phyloP scores from a whole-genome alignment of 495 filamentous ascomycete genomes.

The Penicillium samsonianum region DNA sequence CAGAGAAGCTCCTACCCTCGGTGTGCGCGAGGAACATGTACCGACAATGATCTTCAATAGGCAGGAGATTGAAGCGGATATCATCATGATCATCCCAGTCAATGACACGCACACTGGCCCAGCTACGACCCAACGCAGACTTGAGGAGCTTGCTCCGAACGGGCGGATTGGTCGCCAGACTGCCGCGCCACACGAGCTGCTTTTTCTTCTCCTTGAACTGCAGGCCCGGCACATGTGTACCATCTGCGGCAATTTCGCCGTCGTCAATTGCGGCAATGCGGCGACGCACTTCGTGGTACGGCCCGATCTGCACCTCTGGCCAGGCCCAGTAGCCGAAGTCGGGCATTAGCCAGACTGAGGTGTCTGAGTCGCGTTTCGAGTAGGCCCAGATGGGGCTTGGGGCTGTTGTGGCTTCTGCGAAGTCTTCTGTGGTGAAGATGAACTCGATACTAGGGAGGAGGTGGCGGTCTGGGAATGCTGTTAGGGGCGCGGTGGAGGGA shows the following conservation, averaged over 20 bases:
- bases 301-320: slow-evolving; percentile 61
- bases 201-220: slow-evolving; percentile 55
- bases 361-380: slow-evolving; percentile 47
- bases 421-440: slow-evolving; percentile 53
- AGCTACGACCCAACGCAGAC: slow-evolving; percentile 43
- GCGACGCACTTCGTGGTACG: slow-evolving; percentile 53
- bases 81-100: slow-evolving; percentile 48
- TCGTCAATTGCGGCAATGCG: slow-evolving; percentile 43
- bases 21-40: slow-evolving; percentile 62
- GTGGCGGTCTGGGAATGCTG: slow-evolving; percentile 44
- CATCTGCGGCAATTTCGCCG: slow-evolving; percentile 23
- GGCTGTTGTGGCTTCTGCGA: slow-evolving; percentile 23
- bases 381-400: slow-evolving; percentile 53
- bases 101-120: slow-evolving; percentile 54
- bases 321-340: slow-evolving; percentile 81
- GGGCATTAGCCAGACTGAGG: slow-evolving; percentile 68
- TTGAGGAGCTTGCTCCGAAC: slow-evolving; percentile 51
- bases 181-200: slow-evolving; percentile 71
- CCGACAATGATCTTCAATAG: slow-evolving; percentile 59
- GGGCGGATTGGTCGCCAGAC: slow-evolving; percentile 35
- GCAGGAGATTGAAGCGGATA: slow-evolving; percentile 40
- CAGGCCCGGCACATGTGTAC: slow-evolving; percentile 19
- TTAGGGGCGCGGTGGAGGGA: slow-evolving; percentile 42
- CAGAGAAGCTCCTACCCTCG: slow-evolving; percentile 59
- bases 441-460: slow-evolving; percentile 66